Evolutionary conservation across 805 yeast species (phyloP), one percentile per base, ranked within the genome.

Genomic region (Teunomyces gatunensis): DNA sequence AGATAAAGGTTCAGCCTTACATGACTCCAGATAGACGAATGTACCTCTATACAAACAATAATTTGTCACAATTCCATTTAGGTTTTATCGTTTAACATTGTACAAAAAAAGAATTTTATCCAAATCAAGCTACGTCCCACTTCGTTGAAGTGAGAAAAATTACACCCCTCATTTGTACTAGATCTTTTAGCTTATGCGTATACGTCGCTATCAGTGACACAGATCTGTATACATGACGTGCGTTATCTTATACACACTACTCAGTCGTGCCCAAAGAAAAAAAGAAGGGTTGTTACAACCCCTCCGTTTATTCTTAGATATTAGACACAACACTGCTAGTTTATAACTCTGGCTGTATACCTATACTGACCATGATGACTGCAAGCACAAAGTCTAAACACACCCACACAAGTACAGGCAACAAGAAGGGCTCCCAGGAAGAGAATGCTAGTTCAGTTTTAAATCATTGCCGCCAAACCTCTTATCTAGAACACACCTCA

Each of bases 201-300:
- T 25, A 6, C 27, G 34, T 32, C 39, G 29, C 23, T 37, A 37
- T 37, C 40, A 15, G 40, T 37, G 40, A 35, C 39, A 35, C 39
- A 18, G 27, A 20, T 15, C 40, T n/a, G 23, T 23, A 37, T 37
- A 27, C 40, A 37, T 23, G 29, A 37, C 29, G 6, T 37, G 29
- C 18, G 21, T 37, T 12, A 23, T 15, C 29, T 37, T 37, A 23
- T 37, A 37, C 40, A 37, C 40, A 37, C 29, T 37, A 37, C 40
- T n/a, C 3, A 10, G 11, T 32, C 18, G 23, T 23, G 23, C 40
- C 25, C 25, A 23, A 18, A n/a, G n/a, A n/a, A 20, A 36, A 21
- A 21, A 12, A 37, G 17, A 15, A 37, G 40, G 40, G 40, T 37
- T 21, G 40, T 23, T 6, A 15, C 37, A 25, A 37, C 29, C 40